Evolutionary conservation across 2,329 filamentous ascomycete genomes (phyloP), one percentile per base, ranked within the genome.

Genomic region (Mollisia scopiformis): DNA sequence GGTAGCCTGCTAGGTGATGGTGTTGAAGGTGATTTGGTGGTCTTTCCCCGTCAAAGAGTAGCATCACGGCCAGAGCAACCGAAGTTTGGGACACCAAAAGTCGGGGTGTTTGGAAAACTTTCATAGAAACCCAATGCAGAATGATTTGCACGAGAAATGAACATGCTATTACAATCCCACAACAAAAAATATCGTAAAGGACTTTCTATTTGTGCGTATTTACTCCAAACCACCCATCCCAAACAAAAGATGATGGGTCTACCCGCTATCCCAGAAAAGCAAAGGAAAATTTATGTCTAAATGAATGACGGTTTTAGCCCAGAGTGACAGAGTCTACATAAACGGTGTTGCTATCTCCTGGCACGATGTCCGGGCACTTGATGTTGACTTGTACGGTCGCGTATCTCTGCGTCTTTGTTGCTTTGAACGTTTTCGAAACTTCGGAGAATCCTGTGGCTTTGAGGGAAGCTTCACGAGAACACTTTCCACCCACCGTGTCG

Each of bases 261-360:
- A 43, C 6, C n/a, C 39, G 43, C 21, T 28, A 27, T 6, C 13
- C 25, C 23, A 25, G 6, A 47, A 47, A 13, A 5, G 1, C 6
- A 27, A 47, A 47, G n/a, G 23, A 25, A 47, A 47, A 43, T 5
- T 3, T 47, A 11, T 47, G 43, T 23, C 16, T 28, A 47, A 47
- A 46, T 14, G 25, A 47, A 16, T 13, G 14, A 16, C 7, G 25
- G 23, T 27, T 16, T 47, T 27, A 27, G 10, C 21, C 5, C 31
- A 27, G n/a, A 8, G n/a, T 46, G 14, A 55, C 31, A n/a, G 6
- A 6, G 19, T 60, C 58, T n/a, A 60, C 6, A 35, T 56, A 60
- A 19, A 60, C 10, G 2, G 52, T 60, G 23, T 55, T 60, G 25
- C 51, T 27, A 25, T 43, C 1, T 11, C 52, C 58, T 2, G 23